phyloP scores from a whole-genome alignment of 1,284 basidiomycete genomes.

The Phellopilus nigrolimitatus region DNA sequence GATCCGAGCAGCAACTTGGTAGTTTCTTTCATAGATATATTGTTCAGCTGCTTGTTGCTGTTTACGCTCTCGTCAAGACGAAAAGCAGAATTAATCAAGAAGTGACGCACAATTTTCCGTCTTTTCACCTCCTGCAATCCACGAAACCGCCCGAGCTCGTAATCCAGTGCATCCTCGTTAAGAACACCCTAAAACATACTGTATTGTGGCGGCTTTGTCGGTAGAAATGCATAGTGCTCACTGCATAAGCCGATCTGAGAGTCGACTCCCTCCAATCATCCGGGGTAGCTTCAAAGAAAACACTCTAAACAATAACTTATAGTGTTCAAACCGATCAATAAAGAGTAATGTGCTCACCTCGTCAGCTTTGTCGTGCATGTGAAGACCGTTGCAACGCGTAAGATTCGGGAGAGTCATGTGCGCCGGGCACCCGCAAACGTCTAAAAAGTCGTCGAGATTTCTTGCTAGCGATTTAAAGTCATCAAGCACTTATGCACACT shows the following conservation, averaged over 20 bases:
- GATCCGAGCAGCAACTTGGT: background rate
- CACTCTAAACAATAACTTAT: background rate
- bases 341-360: slow-evolving; percentile 6
- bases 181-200: slow-evolving; percentile 6
- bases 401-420: no score
- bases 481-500: no score
- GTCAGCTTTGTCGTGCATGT: slow-evolving; percentile 20
- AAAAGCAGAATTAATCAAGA: background rate
- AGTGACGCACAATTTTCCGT: background rate
- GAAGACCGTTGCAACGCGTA: no score
- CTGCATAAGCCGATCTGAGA: slow-evolving; percentile 3
- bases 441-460: no score
- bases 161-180: slow-evolving; percentile 3
- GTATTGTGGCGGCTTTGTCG: background rate
- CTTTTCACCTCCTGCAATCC: slow-evolving; percentile 5
- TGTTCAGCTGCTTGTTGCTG: background rate
- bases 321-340: background rate
- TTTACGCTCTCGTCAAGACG: background rate
- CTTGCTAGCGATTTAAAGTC: no score
- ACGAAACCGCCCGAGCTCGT: slow-evolving; percentile 7
- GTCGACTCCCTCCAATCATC: slow-evolving; percentile 5
- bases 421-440: no score
- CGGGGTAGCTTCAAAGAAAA: background rate
- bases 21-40: background rate
- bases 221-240: background rate